phyloP scores from a whole-genome alignment of 495 filamentous ascomycete genomes.

The Tuber indicum region DNA sequence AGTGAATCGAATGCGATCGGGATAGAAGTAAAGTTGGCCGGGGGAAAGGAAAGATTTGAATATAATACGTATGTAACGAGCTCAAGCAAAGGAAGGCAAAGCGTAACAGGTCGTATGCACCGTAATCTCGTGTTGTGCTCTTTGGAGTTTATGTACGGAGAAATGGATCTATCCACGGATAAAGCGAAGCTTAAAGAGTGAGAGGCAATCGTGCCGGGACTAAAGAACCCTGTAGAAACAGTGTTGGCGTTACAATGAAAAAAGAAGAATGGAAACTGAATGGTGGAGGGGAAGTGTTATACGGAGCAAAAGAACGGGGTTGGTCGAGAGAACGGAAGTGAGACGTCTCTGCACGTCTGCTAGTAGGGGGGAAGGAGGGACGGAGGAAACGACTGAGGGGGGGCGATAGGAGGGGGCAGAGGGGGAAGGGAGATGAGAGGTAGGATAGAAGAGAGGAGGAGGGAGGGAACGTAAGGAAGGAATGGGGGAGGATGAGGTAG shows the following conservation, averaged over 20 bases:
- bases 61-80: conserved; percentile 30
- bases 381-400: conserved; percentile 11
- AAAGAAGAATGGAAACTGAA: conserved; percentile 13
- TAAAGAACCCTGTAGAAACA: conserved; percentile 32
- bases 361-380: conserved; percentile 21
- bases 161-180: conserved; percentile 37
- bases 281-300: conserved; percentile 6
- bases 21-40: conserved; percentile 36
- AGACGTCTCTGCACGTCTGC: conserved; percentile 36
- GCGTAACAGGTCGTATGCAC: conserved; percentile 37
- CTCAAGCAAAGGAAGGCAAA: conserved; percentile 31
- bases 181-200: conserved; percentile 37
- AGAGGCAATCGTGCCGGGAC: conserved; percentile 27
- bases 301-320: conserved; percentile 12
- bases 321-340: conserved; percentile 28
- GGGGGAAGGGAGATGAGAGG: conserved; percentile 2
- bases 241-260: conserved; percentile 38
- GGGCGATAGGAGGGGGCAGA: conserved; percentile 9
- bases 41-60: conserved; percentile 37
- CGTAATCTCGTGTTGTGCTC: conserved; percentile 38
- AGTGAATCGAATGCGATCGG: conserved; percentile 40
- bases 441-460: conserved; percentile 4
- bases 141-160: conserved; percentile 38
- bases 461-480: conserved; percentile 4
- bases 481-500: conserved; percentile 16